Evolutionary conservation across 2,329 filamentous ascomycete species (phyloP), one percentile per base, ranked within the genome.

Genomic region (Ophiostoma quercus): DNA sequence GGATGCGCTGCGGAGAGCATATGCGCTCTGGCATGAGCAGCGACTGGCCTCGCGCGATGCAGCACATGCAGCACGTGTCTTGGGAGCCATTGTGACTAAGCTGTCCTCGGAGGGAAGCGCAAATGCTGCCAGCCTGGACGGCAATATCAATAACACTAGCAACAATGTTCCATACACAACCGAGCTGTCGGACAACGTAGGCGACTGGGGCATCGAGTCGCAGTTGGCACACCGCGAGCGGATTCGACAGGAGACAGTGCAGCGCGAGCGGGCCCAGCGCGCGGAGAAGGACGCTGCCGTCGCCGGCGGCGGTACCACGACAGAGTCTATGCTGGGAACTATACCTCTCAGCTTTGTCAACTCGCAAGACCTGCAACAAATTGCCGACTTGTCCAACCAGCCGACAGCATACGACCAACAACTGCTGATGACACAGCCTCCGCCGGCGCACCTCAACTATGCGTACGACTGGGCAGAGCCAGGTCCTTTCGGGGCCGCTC

Each of bases 41-140:
- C 76, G 80, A 2, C 70, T 74, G n/a, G 75, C 76, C 2, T 75
- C 78, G n/a, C 73, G 76, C 0, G 83, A 83, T 69, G 78, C 82
- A 47, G 79, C 76, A 37, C 84, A 84, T 74, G 83, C 83, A 37
- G 80, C 79, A 11, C 78, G 80, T 43, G 80, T 83, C 2, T 74
- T 85, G 67, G 79, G 79, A 5, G 80, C 78, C 1, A 83, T 85
- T 78, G 75, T 85, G 43, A 75, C 76, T 2, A 83, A 80, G 72
- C 76, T 84, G 19, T 67, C 69, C 14, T 69, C 66, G 1, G 47
- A 67, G n/a, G 66, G 47, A 2, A 63, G 16, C 32, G 68, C 43
- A 8, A 43, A 16, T 57, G 51, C 51, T 57, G 8, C 51, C 8
- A 5, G 51, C 16, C 51, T 57, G n/a, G 3, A 57, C 34, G 43